These are phyloP conservation scores for Eutypa lata DNA, from an alignment of 2,329 filamentous ascomycete genomes.

Conservation along the genomic window DNA sequence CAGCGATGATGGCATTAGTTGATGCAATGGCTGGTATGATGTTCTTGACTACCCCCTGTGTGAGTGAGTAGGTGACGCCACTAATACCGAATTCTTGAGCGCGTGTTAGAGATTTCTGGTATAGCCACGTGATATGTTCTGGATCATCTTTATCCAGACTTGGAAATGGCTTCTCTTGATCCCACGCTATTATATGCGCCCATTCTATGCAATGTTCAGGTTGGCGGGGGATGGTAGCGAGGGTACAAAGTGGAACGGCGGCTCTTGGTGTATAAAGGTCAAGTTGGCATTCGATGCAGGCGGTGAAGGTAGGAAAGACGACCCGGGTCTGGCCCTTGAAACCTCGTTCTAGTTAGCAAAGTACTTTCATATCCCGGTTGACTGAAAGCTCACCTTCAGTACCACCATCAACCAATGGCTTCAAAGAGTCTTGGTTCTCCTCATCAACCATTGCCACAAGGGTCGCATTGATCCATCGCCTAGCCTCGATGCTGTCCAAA, in stretches of 20 bases:
- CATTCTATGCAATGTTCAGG: slow-evolving; percentile 98
- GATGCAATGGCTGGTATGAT: slow-evolving; percentile 98
- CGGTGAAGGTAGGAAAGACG: slow-evolving; percentile 86
- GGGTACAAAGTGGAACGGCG: slow-evolving; percentile 93
- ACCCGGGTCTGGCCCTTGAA: slow-evolving; percentile 97
- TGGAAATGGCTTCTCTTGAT: slow-evolving; percentile 77
- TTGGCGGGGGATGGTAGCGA: slow-evolving; percentile 93
- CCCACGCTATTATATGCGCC: slow-evolving; percentile 98
- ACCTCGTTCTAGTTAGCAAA: slow-evolving; percentile 42
- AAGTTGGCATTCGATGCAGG: slow-evolving; percentile 96
- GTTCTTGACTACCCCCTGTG: slow-evolving; percentile 97
- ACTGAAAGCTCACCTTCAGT: slow-evolving; percentile 66
- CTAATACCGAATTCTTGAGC: slow-evolving; percentile 85
- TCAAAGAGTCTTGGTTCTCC: slow-evolving; percentile 78
- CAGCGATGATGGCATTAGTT: slow-evolving; percentile 95
- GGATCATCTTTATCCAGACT: slow-evolving; percentile 92
- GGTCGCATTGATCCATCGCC: slow-evolving; percentile 97
- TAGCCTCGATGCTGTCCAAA: slow-evolving; percentile 92
- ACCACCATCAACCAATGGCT: slow-evolving; percentile 92
- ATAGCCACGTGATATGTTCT: slow-evolving; percentile 97
- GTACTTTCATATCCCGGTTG: background rate
- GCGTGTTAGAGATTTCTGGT: slow-evolving; percentile 75
- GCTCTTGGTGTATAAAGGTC: slow-evolving; percentile 98
- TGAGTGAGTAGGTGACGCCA: slow-evolving; percentile 92
- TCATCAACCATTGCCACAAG: slow-evolving; percentile 86